These are phyloP conservation scores for Pythium diclinum DNA, from an alignment of 352 stramenopile species.

Conservation along the genomic window DNA sequence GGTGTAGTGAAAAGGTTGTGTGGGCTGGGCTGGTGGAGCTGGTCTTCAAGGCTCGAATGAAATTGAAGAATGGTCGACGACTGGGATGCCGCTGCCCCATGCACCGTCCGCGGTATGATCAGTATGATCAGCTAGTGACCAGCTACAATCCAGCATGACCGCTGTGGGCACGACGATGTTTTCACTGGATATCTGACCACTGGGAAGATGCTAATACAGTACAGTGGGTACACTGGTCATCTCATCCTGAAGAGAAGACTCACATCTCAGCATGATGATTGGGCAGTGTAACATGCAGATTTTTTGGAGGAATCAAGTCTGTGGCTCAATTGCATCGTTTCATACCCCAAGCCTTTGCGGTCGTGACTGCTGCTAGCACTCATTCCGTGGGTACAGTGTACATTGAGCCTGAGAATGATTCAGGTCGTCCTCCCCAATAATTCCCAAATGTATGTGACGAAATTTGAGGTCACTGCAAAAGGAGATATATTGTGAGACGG, in stretches of 20 bases:
- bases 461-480: too few species aligned
- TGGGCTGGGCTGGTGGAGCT: background rate
- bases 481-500: too few species aligned
- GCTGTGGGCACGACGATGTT: background rate
- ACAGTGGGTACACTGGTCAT: background rate
- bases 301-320: background rate
- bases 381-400: too few species aligned
- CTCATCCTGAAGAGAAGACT: background rate
- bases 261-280: conserved; percentile 2
- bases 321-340: too few species aligned
- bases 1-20: background rate
- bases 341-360: too few species aligned
- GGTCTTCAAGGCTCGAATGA: background rate
- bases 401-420: too few species aligned
- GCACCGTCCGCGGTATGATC: background rate
- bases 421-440: too few species aligned
- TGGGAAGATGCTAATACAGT: background rate
- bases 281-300: background rate
- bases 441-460: too few species aligned
- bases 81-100: too few species aligned
- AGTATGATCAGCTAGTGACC: background rate
- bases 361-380: too few species aligned
- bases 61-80: background rate
- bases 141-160: background rate
- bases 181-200: background rate